Evolutionary conservation across 768 basidiomycete genomes (phyloP).

Genomic region (Hirschioporus abietinus): DNA sequence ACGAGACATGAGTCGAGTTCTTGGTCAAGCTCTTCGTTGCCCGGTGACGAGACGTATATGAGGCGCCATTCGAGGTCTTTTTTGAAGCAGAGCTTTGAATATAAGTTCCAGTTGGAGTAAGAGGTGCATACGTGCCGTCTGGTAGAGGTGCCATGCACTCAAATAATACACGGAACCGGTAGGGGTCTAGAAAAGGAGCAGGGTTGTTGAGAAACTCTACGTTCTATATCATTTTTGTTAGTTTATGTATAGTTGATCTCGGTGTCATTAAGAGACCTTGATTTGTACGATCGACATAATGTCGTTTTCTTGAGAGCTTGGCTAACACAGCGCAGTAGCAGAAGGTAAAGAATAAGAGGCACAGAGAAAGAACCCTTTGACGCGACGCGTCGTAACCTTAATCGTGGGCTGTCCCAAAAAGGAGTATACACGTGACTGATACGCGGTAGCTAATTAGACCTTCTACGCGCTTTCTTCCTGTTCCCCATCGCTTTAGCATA

Average conservation of each 20-base stretch:
- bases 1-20: constrained; percentile 98
- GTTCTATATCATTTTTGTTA: constrained; percentile 39
- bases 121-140: constrained; percentile 54
- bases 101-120: constrained; percentile 1
- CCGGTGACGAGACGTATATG: constrained; percentile 94
- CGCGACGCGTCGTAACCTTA: neutral
- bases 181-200: constrained; percentile 84
- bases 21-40: constrained; percentile 87
- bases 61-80: constrained; percentile 97
- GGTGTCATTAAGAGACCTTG: constrained; percentile 37
- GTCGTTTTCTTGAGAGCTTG: neutral
- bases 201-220: constrained; percentile 93
- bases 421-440: neutral
- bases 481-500: neutral
- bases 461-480: neutral
- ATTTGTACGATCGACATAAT: constrained; percentile 68
- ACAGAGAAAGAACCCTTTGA: neutral
- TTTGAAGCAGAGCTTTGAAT: constrained; percentile 23
- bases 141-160: constrained; percentile 90
- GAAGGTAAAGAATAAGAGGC: neutral
- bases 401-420: neutral
- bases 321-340: neutral
- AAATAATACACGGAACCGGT: constrained; percentile 93
- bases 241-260: constrained; percentile 6
- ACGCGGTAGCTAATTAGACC: neutral